Evolutionary conservation across 345 rosid genomes (phyloP), one percentile per base, ranked within the genome.

Genomic region (Hibiscus syriacus): DNA sequence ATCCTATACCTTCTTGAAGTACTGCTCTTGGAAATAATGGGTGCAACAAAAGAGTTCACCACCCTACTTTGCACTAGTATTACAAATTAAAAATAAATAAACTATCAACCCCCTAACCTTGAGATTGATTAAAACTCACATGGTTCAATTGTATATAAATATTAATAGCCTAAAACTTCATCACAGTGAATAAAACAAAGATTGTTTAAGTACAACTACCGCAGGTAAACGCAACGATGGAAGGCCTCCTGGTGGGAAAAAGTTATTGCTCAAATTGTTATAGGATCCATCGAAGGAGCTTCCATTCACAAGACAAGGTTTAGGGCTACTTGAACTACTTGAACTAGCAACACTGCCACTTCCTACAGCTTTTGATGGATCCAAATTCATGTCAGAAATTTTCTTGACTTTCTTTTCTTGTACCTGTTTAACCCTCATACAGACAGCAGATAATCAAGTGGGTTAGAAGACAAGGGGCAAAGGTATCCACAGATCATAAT

Each of bases 351-450:
- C 34, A 54, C 74, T 64, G 55, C 86, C 85, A 55, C 75, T 84
- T 75, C 87, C 86, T 55, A 74, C 48, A 57, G 78, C 70, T 72
- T 69, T 81, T 34, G 79, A 80, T 36, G 86, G 83, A 68, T 86
- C 85, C 60, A 84, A 79, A 84, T 88, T 92, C 85, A 85, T 77
- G 69, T 87, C 87, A 76, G 77, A 78, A 54, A 92, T 81, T 78
- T 89, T 87, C 88, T 88, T 92, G 67, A 92, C 78, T 86, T 92
- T 90, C 82, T 92, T 92, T 80, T 92, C 98, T 77, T 90, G 96
- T 65, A 92, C 91, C 98, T 92, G 84, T 69, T 61, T 17, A 45
- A 66, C 6, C 71, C 68, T 36, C 71, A 41, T 27, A 55, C 4
- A 67, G 52, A 38, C 25, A 52, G 41, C 38, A 39, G 26, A 68